Evolutionary conservation across 2,329 filamentous ascomycete species (phyloP).

Genomic region (Beauveria australis): DNA sequence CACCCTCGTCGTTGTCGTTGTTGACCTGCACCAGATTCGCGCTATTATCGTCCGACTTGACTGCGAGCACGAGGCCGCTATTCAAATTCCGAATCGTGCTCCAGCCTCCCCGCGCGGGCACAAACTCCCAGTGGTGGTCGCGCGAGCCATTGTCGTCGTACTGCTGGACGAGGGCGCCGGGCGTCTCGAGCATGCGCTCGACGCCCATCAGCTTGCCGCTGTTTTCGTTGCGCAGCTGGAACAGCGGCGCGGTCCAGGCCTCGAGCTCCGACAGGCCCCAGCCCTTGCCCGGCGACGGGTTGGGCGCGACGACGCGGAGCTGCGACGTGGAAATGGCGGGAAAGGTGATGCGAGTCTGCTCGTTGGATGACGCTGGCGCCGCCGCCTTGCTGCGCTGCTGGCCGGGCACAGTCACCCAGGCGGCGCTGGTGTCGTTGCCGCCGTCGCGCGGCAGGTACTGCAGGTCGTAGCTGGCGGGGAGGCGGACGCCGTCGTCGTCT

Average conservation of each 20-base stretch:
- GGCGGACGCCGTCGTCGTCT: conserved; percentile 22
- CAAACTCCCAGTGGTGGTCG: conserved; percentile 13
- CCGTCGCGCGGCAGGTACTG: conserved; percentile 10
- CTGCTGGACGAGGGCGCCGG: conserved; percentile 10
- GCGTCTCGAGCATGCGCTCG: not conserved
- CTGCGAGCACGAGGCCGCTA: conserved; percentile 11
- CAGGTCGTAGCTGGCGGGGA: conserved; percentile 13
- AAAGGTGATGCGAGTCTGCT: conserved; percentile 21
- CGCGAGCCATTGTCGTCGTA: conserved; percentile 12
- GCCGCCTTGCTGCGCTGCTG: not conserved
- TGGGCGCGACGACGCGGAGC: conserved; percentile 21
- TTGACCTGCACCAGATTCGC: conserved; percentile 10
- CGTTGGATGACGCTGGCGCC: conserved; percentile 18
- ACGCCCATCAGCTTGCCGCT: conserved; percentile 15
- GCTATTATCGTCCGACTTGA: conserved; percentile 10
- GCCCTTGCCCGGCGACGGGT: conserved; percentile 18
- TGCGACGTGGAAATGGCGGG: conserved; percentile 18
- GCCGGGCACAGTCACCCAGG: conserved; percentile 4
- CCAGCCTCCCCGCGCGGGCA: conserved; percentile 11
- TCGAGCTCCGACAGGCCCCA: conserved; percentile 26
- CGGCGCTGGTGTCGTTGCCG: not conserved
- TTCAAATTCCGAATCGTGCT: conserved; percentile 13
- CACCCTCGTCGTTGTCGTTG: not conserved
- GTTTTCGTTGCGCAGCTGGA: conserved; percentile 14
- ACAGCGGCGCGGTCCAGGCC: conserved; percentile 21